A percentile compares a stretch with the other conserved stretches of the same genome.
phyloP scores from a whole-genome alignment of 2,329 filamentous ascomycete species.

The Aspergillus hortae region DNA sequence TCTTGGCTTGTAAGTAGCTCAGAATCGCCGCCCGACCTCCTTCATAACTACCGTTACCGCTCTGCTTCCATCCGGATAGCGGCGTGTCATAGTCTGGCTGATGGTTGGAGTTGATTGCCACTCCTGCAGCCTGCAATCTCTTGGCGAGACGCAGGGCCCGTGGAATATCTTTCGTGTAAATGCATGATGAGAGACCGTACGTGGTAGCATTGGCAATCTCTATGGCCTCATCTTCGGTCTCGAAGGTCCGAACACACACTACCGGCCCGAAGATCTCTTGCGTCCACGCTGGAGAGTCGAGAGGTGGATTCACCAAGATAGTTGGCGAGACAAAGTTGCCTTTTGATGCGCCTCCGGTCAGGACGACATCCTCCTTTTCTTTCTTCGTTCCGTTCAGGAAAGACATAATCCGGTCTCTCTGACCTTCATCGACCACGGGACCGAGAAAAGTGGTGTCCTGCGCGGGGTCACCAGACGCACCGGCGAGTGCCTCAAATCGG shows the following conservation, averaged over 20 bases:
- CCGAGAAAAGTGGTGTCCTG: conserved; percentile 4
- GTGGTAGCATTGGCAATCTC: conserved; percentile 4
- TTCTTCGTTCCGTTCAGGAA: conserved; percentile 5
- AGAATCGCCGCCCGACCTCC: not conserved
- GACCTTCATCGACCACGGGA: conserved; percentile 8
- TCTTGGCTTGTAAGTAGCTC: conserved; percentile 1
- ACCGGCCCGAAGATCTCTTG: conserved; percentile 12
- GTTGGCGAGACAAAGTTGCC: conserved; percentile 10
- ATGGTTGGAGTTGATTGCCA: conserved; percentile 10
- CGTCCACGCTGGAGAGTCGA: conserved; percentile 1
- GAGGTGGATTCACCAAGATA: conserved; percentile 8
- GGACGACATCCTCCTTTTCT: conserved; percentile 1
- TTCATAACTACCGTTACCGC: conserved; percentile 2
- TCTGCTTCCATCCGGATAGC: not conserved
- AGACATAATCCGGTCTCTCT: conserved; percentile 9
- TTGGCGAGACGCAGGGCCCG: conserved; percentile 8
- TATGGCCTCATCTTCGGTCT: conserved; percentile 8
- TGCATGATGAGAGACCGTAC: conserved; percentile 8
- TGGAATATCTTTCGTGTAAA: conserved; percentile 6
- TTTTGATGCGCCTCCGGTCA: conserved; percentile 5
- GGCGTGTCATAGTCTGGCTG: conserved; percentile 1
- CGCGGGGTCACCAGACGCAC: not conserved
- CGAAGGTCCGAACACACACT: conserved; percentile 7
- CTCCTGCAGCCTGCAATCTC: conserved; percentile 6
- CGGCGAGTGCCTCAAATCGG: conserved; percentile 3